Conservation (phyloP, 257 asterid species). For the Phtheirospermum japonicum region DNA sequence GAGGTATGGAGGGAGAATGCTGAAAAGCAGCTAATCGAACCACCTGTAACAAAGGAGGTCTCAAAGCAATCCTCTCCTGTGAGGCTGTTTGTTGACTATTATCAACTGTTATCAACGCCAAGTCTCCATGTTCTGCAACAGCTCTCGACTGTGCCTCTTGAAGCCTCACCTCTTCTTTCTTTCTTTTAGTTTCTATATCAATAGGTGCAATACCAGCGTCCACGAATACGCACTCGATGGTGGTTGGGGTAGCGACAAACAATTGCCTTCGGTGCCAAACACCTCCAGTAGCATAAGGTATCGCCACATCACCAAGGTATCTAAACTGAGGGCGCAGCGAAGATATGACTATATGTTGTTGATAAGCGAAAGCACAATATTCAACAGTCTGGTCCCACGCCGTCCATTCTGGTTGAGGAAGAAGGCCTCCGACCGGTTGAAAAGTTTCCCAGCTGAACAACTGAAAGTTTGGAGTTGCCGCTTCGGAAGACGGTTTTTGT, state of each 20-base stretch:
- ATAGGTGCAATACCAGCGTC: slow-evolving; percentile 89
- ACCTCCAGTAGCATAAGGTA: slow-evolving; percentile 93
- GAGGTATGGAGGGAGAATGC: slow-evolving; percentile 94
- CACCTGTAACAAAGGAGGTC: slow-evolving; percentile 97
- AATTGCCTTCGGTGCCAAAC: slow-evolving; percentile 98
- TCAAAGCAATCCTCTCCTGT: slow-evolving; percentile 71
- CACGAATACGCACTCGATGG: slow-evolving; percentile 94
- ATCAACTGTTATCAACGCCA: slow-evolving; percentile 84
- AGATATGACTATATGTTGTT: slow-evolving; percentile 79
- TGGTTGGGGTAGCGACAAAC: slow-evolving; percentile 94
- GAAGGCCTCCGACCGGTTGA: slow-evolving; percentile 96
- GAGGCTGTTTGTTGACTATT: slow-evolving; percentile 47
- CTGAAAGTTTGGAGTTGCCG: slow-evolving; percentile 80
- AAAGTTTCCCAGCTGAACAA: slow-evolving; percentile 97
- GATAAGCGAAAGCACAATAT: slow-evolving; percentile 96
- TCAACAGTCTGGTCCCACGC: slow-evolving; percentile 99
- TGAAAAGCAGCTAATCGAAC: slow-evolving; percentile 94
- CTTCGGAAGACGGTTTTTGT: slow-evolving; percentile 63
- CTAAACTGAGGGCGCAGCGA: slow-evolving; percentile 97
- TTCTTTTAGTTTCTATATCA: slow-evolving; percentile 74
- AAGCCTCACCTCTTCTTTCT: slow-evolving; percentile 76
- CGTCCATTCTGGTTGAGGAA: slow-evolving; percentile 99
- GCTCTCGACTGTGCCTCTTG: slow-evolving; percentile 76
- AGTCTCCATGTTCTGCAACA: slow-evolving; percentile 84
- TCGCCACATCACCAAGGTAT: slow-evolving; percentile 94